Evolutionary conservation across 2,329 filamentous ascomycete genomes (phyloP).

Genomic region (Fusarium brachygibbosum): DNA sequence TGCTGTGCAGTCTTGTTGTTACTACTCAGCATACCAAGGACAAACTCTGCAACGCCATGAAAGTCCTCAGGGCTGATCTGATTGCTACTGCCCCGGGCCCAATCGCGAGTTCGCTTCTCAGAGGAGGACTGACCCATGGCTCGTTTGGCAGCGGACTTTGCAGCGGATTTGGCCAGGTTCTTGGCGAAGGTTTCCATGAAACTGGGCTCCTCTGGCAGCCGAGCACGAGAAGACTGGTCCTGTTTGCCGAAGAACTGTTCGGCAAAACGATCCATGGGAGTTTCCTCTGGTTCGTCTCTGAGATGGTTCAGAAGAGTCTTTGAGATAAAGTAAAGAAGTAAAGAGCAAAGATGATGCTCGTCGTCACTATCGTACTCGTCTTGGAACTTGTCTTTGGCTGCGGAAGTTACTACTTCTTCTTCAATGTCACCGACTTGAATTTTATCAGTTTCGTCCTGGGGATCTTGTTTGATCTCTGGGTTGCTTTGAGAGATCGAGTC

Average conservation of each 20-base stretch:
- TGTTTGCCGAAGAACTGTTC: slow-evolving; percentile 45
- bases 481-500: slow-evolving; percentile 21
- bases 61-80: slow-evolving; percentile 45
- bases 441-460: not conserved
- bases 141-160: slow-evolving; percentile 44
- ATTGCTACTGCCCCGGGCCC: slow-evolving; percentile 16
- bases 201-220: slow-evolving; percentile 33
- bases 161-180: slow-evolving; percentile 45
- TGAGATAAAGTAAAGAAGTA: slow-evolving; percentile 43
- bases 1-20: slow-evolving; percentile 27
- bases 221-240: slow-evolving; percentile 24
- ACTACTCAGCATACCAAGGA: slow-evolving; percentile 41
- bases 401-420: slow-evolving; percentile 7
- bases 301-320: slow-evolving; percentile 38
- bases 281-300: slow-evolving; percentile 2
- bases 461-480: slow-evolving; percentile 15
- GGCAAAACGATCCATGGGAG: slow-evolving; percentile 44
- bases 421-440: slow-evolving; percentile 11
- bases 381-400: not conserved
- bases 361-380: slow-evolving; percentile 38
- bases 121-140: slow-evolving; percentile 38
- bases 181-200: slow-evolving; percentile 46
- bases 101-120: slow-evolving; percentile 28
- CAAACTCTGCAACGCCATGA: slow-evolving; percentile 41
- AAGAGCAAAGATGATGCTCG: slow-evolving; percentile 40